Percentiles rank a stretch among this genome's conserved stretches.
These are phyloP conservation scores for Lipomyces mesembrius DNA, from an alignment of 805 yeast species.

Conservation along the genomic window DNA sequence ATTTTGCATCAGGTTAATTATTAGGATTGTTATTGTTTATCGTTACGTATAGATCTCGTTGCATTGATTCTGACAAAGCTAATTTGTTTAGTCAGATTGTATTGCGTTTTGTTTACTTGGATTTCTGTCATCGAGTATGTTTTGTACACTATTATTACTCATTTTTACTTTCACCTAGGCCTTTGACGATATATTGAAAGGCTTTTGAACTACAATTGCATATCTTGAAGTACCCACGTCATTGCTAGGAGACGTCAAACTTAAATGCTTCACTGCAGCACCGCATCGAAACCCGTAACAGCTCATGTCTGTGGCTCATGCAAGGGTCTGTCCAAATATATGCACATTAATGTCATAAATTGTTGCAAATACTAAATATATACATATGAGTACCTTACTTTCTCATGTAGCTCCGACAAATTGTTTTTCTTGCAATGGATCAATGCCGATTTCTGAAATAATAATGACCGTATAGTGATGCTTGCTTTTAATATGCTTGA, in stretches of 20 bases:
- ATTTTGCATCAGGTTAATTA: not conserved
- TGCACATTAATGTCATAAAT: not conserved
- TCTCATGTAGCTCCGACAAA: not conserved
- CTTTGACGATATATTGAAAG: too few relatives aligned
- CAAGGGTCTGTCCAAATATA: too few relatives aligned
- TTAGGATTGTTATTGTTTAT: not conserved
- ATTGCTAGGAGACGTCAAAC: too few relatives aligned
- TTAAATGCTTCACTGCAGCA: too few relatives aligned
- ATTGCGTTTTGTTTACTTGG: not conserved
- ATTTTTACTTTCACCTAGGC: not conserved
- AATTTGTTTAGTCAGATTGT: not conserved
- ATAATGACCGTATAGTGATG: conserved; percentile 38
- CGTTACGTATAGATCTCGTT: not conserved
- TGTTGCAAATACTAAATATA: not conserved
- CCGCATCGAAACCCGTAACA: too few relatives aligned
- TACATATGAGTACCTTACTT: not conserved
- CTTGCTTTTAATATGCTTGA: conserved; percentile 37
- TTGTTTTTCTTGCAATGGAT: not conserved
- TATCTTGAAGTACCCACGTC: too few relatives aligned
- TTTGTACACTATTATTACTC: not conserved
- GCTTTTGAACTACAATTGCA: too few relatives aligned
- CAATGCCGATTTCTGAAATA: conserved; percentile 38
- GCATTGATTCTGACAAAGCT: not conserved
- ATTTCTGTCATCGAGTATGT: not conserved
- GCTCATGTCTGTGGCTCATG: too few relatives aligned